These are phyloP conservation scores for Aspergillus latus DNA, from an alignment of 2,329 filamentous ascomycete species.

Conservation along the genomic window DNA sequence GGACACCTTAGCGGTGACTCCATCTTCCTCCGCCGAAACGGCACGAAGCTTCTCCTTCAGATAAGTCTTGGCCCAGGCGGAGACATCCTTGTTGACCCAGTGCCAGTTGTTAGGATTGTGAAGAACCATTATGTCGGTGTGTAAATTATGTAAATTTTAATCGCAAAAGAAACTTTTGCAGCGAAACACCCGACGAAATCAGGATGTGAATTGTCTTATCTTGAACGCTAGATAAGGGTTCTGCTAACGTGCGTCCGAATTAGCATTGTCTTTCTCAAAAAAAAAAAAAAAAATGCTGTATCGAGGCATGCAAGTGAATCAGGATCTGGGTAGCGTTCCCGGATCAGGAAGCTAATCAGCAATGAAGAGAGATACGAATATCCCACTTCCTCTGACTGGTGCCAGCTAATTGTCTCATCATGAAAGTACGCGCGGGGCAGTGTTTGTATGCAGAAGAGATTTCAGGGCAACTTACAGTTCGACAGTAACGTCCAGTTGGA, in stretches of 20 bases:
- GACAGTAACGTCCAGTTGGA: conserved; percentile 9
- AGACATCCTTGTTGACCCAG: conserved; percentile 98
- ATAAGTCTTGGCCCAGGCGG: conserved; percentile 81
- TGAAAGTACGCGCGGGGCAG: conserved; percentile 23
- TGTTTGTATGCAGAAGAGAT: conserved; percentile 4
- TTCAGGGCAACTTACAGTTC: conserved; percentile 22
- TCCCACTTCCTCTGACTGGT: conserved; percentile 64
- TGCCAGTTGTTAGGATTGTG: conserved; percentile 99
- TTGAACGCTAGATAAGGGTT: conserved; percentile 42
- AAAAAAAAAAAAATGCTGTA: background rate
- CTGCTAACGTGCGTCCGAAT: conserved; percentile 21
- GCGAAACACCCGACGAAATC: background rate
- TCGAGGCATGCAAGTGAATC: conserved; percentile 17
- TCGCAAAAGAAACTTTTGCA: conserved; percentile 12
- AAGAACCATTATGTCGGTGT: conserved; percentile 74
- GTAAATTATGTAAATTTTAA: conserved; percentile 18
- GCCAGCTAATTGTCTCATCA: conserved; percentile 65
- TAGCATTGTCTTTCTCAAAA: conserved; percentile 19
- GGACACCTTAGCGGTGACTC: conserved; percentile 78
- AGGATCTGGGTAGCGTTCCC: conserved; percentile 45
- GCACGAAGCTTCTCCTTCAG: conserved; percentile 72
- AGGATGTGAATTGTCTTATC: conserved; percentile 6
- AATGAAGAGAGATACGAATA: conserved; percentile 57
- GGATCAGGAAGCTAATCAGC: conserved; percentile 60
- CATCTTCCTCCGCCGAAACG: conserved; percentile 76